Evolutionary conservation across 2,329 filamentous ascomycete genomes (phyloP).

Genomic region (Epichloe bromicola): DNA sequence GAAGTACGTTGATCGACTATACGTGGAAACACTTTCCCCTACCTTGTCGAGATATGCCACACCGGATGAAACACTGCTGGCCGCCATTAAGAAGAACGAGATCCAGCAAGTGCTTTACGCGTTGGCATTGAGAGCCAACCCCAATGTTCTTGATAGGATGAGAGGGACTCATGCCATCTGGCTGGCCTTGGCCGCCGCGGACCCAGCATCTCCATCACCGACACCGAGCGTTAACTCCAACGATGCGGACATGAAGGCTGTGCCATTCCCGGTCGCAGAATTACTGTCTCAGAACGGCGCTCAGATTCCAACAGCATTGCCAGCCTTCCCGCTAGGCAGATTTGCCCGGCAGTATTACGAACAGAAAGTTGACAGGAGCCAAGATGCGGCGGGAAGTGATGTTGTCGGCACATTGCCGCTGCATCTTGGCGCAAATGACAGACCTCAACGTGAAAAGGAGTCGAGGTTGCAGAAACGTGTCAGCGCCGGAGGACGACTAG

Average conservation of each 20-base stretch:
- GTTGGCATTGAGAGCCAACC: slow-evolving; percentile 72
- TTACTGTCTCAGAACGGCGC: slow-evolving; percentile 88
- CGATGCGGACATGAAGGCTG: slow-evolving; percentile 36
- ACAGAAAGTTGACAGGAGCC: slow-evolving; percentile 47
- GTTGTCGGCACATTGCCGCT: slow-evolving; percentile 47
- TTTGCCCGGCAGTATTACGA: slow-evolving; percentile 77
- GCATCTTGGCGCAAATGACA: slow-evolving; percentile 30
- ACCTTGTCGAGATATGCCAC: slow-evolving; percentile 64
- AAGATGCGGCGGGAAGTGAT: slow-evolving; percentile 36
- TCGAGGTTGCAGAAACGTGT: slow-evolving; percentile 63
- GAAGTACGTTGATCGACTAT: slow-evolving; percentile 81
- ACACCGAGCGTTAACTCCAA: slow-evolving; percentile 28
- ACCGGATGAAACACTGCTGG: slow-evolving; percentile 77
- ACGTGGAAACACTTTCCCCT: slow-evolving; percentile 63
- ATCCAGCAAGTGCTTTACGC: slow-evolving; percentile 88
- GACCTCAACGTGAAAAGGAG: slow-evolving; percentile 50
- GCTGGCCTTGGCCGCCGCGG: slow-evolving; percentile 80
- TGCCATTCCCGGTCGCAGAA: slow-evolving; percentile 81
- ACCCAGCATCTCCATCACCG: slow-evolving; percentile 65
- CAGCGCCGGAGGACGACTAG: slow-evolving; percentile 62
- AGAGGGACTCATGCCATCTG: slow-evolving; percentile 82
- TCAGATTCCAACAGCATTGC: slow-evolving; percentile 62
- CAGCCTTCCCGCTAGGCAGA: slow-evolving; percentile 71
- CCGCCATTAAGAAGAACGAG: slow-evolving; percentile 92
- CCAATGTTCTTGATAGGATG: slow-evolving; percentile 75